These are phyloP conservation scores for Coleophoma cylindrospora DNA, from an alignment of 2,329 filamentous ascomycete species.

Conservation along the genomic window DNA sequence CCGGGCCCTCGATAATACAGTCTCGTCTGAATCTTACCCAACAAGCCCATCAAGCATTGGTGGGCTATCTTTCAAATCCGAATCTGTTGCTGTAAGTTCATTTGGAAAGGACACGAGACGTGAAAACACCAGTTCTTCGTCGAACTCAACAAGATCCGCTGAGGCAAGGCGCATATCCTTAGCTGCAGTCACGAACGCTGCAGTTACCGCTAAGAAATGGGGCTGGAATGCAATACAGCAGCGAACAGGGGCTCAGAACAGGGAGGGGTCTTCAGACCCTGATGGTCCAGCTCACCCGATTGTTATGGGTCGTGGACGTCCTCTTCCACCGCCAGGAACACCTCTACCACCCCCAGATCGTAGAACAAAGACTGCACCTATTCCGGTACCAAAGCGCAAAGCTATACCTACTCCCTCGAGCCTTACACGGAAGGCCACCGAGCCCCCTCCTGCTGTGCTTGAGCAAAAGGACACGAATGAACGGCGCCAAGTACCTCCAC, in stretches of 20 bases:
- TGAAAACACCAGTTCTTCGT: conserved; percentile 31
- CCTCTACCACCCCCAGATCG: conserved; percentile 68
- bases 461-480: conserved; percentile 24
- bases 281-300: conserved; percentile 51
- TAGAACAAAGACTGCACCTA: conserved; percentile 51
- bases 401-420: conserved; percentile 41
- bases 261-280: conserved; percentile 11
- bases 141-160: conserved; percentile 13
- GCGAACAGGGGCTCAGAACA: conserved; percentile 33
- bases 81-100: conserved; percentile 33
- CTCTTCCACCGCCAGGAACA: conserved; percentile 74
- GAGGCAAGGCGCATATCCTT: conserved; percentile 44
- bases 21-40: conserved; percentile 14
- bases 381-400: conserved; percentile 60
- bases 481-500: conserved; percentile 28
- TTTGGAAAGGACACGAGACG: conserved; percentile 30
- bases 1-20: conserved; percentile 9
- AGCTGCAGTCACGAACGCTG: conserved; percentile 50
- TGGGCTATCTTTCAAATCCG: conserved; percentile 34
- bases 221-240: conserved; percentile 49
- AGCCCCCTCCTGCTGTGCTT: conserved; percentile 14
- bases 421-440: conserved; percentile 21
- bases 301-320: conserved; percentile 72
- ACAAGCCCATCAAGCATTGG: conserved; percentile 28
- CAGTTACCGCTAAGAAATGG: conserved; percentile 53